phyloP scores from a whole-genome alignment of 129 eudicot species.

The Ambrosia artemisiifolia region DNA sequence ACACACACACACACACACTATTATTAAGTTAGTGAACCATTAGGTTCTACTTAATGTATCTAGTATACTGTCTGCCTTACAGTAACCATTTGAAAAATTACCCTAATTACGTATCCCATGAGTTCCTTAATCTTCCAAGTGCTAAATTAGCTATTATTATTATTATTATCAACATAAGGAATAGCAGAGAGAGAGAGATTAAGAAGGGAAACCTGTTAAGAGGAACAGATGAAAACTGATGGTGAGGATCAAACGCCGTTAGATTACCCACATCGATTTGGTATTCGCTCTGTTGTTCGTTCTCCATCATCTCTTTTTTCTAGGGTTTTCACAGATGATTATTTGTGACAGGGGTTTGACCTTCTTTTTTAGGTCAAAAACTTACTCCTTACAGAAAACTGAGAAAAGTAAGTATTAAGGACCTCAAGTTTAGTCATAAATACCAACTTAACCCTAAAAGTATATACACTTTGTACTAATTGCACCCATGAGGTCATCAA shows the following conservation, averaged over 20 bases:
- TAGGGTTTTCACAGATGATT: background rate
- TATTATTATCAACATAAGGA: background rate
- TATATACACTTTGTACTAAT: background rate
- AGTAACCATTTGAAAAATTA: background rate
- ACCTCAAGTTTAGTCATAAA: background rate
- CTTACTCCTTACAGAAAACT: background rate
- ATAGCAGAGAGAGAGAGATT: background rate
- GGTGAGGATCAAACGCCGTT: conserved; percentile 24
- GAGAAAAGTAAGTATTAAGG: background rate
- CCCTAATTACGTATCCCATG: background rate
- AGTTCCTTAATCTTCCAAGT: background rate
- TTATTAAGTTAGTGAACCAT: background rate
- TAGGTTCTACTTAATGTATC: background rate
- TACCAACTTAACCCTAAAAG: background rate
- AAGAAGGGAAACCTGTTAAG: conserved; percentile 25
- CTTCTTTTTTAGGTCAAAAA: background rate
- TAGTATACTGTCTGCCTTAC: background rate
- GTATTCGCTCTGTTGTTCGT: background rate
- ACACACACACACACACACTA: background rate
- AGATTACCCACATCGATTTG: conserved; percentile 28
- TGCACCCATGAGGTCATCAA: background rate
- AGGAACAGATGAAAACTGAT: conserved; percentile 22
- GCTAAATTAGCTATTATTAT: too few species aligned
- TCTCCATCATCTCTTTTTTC: background rate
- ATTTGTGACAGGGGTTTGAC: background rate